Percentiles rank a stretch among this genome's conserved stretches.
These are phyloP conservation scores for Magnusiomyces suaveolens DNA, from an alignment of 1,139 yeast genomes.

Conservation along the genomic window DNA sequence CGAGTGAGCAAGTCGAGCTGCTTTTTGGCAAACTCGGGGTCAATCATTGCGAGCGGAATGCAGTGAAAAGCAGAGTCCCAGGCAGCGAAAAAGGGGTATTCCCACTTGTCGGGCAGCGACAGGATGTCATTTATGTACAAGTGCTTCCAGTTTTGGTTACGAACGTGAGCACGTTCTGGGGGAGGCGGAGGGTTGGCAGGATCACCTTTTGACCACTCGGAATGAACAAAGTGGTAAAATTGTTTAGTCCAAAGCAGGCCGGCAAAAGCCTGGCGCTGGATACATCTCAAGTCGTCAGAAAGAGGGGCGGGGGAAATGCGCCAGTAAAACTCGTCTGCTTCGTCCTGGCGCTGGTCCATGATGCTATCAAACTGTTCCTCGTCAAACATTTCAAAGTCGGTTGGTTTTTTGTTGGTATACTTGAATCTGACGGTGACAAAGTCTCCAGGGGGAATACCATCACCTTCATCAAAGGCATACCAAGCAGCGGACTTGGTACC, in stretches of 20 bases:
- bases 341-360: conserved; percentile 71
- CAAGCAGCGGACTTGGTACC: conserved; percentile 81
- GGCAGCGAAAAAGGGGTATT: conserved; percentile 92
- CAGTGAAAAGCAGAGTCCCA: conserved; percentile 98
- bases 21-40: conserved; percentile 86
- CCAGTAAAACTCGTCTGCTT: conserved; percentile 93
- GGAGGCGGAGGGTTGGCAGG: conserved; percentile 72
- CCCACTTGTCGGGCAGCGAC: conserved; percentile 94
- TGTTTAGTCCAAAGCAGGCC: conserved; percentile 94
- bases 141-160: conserved; percentile 86
- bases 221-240: conserved; percentile 79
- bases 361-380: conserved; percentile 67
- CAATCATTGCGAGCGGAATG: conserved; percentile 88
- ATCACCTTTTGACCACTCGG: conserved; percentile 86
- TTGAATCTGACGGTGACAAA: conserved; percentile 81
- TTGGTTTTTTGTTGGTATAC: conserved; percentile 42
- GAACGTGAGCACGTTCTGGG: conserved; percentile 66
- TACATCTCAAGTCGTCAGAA: conserved; percentile 68
- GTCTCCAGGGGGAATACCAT: conserved; percentile 80
- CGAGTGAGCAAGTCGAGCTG: conserved; percentile 81
- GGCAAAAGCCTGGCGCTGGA: conserved; percentile 92
- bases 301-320: conserved; percentile 80
- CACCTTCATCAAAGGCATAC: conserved; percentile 65
- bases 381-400: conserved; percentile 40
- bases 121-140: conserved; percentile 80